Conservation (phyloP, 2,329 filamentous ascomycete genomes). For the Pseudocercospora fuligena region DNA sequence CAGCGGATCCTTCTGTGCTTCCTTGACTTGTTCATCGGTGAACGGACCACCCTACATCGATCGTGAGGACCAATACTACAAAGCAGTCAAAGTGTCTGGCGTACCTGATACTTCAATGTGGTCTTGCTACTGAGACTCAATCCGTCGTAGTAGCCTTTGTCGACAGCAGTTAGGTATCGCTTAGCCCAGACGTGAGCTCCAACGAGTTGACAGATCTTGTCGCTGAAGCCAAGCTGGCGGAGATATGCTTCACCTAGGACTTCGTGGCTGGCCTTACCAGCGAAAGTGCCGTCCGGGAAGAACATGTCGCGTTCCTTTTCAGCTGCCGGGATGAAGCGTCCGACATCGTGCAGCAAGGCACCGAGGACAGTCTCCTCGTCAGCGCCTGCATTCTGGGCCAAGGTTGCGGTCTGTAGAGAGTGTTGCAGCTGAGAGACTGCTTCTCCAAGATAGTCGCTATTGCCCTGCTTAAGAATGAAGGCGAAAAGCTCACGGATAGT, state of each 20-base stretch:
- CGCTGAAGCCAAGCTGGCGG: slow-evolving; percentile 42
- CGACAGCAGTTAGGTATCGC: slow-evolving; percentile 46
- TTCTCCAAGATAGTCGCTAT: slow-evolving; percentile 41
- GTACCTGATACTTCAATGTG: slow-evolving; percentile 45
- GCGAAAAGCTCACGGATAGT: slow-evolving; percentile 29
- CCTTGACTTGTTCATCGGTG: slow-evolving; percentile 36
- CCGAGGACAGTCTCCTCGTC: slow-evolving; percentile 44
- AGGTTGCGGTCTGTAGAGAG: slow-evolving; percentile 40
- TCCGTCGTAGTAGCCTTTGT: slow-evolving; percentile 42
- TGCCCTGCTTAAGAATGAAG: slow-evolving; percentile 35
- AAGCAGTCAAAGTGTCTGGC: neutral
- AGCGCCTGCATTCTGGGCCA: slow-evolving; percentile 31
- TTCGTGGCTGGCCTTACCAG: slow-evolving; percentile 47
- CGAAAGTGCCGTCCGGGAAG: slow-evolving; percentile 36
- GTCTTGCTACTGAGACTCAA: slow-evolving; percentile 46
- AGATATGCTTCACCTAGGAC: slow-evolving; percentile 46
- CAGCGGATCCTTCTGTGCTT: slow-evolving; percentile 42
- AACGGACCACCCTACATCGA: slow-evolving; percentile 41
- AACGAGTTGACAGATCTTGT: slow-evolving; percentile 45
- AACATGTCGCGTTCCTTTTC: slow-evolving; percentile 33
- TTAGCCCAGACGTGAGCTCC: slow-evolving; percentile 49
- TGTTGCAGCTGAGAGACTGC: slow-evolving; percentile 40
- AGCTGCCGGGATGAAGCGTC: slow-evolving; percentile 47
- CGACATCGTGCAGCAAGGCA: slow-evolving; percentile 50
- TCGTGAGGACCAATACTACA: neutral